phyloP scores from a whole-genome alignment of 1,139 yeast species.

The Nakaseomyces nivariensis region DNA sequence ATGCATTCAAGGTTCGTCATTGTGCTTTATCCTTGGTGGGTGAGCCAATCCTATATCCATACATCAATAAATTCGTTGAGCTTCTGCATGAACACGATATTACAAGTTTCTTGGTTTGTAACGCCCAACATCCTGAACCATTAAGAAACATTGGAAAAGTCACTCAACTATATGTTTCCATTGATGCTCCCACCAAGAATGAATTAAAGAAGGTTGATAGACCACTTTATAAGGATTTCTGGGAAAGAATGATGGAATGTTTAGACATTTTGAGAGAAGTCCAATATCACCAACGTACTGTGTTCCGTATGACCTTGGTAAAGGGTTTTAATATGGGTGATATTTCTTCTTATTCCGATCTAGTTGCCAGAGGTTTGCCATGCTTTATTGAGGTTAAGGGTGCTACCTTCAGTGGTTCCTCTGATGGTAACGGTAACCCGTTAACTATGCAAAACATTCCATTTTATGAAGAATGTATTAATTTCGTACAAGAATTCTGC shows the following conservation, averaged over 20 bases:
- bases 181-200: conserved; percentile 80
- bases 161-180: conserved; percentile 84
- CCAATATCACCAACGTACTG: conserved; percentile 80
- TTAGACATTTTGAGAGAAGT: conserved; percentile 64
- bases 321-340: conserved; percentile 88
- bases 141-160: conserved; percentile 60
- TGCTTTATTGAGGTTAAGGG: conserved; percentile 90
- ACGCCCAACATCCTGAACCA: conserved; percentile 91
- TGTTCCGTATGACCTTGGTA: conserved; percentile 79
- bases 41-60: conserved; percentile 88
- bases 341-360: conserved; percentile 76
- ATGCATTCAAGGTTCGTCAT: conserved; percentile 80
- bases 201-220: conserved; percentile 78
- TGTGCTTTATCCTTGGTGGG: conserved; percentile 91
- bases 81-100: conserved; percentile 72
- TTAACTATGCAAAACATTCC: conserved; percentile 94
- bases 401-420: conserved; percentile 87
- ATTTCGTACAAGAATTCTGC: conserved; percentile 56
- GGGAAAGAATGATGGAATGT: conserved; percentile 81
- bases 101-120: conserved; percentile 83
- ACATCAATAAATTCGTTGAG: conserved; percentile 73
- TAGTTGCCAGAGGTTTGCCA: conserved; percentile 74
- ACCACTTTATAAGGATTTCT: conserved; percentile 81
- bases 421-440: conserved; percentile 72
- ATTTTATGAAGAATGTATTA: conserved; percentile 80